phyloP scores from a whole-genome alignment of 352 stramenopile species.

The Phytophthora lateralis region DNA sequence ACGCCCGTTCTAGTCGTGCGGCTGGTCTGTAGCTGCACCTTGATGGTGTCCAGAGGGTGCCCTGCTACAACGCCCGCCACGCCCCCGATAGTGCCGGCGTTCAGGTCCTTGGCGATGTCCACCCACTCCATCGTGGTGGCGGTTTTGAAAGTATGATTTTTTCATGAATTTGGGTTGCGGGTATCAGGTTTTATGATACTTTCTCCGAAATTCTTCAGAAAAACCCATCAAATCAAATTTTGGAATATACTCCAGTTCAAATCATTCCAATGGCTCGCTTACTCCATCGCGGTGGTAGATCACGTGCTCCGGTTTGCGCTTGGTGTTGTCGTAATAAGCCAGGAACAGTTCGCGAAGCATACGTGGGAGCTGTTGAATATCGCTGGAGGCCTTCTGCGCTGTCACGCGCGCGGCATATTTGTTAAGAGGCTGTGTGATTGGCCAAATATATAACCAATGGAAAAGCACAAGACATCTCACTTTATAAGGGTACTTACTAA shows the following conservation, averaged over 20 bases:
- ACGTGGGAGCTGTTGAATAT: conserved; percentile 57
- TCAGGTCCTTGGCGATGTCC: conserved; percentile 84
- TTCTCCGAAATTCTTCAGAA: too few species aligned
- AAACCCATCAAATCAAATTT: too few species aligned
- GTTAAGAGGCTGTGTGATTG: too few species aligned
- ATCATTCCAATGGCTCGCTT: conserved; percentile 46
- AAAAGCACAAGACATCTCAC: too few species aligned
- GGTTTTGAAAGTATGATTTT: too few species aligned
- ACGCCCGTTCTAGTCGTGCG: conserved; percentile 37
- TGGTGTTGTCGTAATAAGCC: conserved; percentile 71
- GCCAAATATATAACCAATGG: too few species aligned
- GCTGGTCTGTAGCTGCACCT: conserved; percentile 83
- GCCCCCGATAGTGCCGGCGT: conserved; percentile 81
- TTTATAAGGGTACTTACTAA: too few species aligned
- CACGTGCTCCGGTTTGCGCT: conserved; percentile 73
- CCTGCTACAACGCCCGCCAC: conserved; percentile 79
- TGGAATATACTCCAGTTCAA: too few species aligned
- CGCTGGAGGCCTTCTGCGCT: conserved; percentile 48
- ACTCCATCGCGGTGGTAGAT: conserved; percentile 89
- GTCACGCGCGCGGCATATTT: conserved; percentile 60
- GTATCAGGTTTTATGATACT: too few species aligned
- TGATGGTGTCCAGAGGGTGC: conserved; percentile 88
- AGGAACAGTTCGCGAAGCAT: conserved; percentile 79
- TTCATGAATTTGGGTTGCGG: too few species aligned
- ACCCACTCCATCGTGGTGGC: conserved; percentile 84